Base-by-base conservation (phyloP, 306 rosid species). In the Cicer pinnatifidum region DNA sequence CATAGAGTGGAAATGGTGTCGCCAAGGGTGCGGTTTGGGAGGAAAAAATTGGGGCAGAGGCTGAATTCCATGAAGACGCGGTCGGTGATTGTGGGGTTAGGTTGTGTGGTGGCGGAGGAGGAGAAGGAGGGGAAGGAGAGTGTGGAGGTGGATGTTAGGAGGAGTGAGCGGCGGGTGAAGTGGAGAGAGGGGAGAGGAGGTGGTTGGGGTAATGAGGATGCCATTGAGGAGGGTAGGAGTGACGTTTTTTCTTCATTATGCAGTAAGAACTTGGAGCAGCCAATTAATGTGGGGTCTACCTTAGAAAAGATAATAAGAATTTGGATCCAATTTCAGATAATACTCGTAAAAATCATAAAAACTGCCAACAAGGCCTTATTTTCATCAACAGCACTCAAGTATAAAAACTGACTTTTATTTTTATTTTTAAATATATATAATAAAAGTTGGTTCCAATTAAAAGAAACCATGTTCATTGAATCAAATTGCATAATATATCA, bases 41-140 rank as follows among this genome's bases (percentile, higher is more conserved):
- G 91, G 90, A 80, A 88, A 80, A 72, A 77, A 68, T 88, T 86
- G 57, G 97, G 89, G 84, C 96, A 93, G 85, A 93, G 88, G 80
- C 86, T 84, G 90, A 93, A 91, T 75, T 93, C 98, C 80, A 93
- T 80, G 88, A 89, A 93, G 69, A 91, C 63, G 33, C 98, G 96
- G 84, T 93, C 96, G 54, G 98, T 93, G 79, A 93, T 71, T 45
- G 92, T 93, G 72, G 92, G 88, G 76, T 84, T 88, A 8, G 88
- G 83, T 4, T 76, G 7, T 44, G 72, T 1, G 65, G 80, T 37
- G 13, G 57, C 0, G 38, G 76, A 13, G 35, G 75, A 52, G 46
- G 53, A 75, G 40, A 78, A 77, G 60, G 88, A 39, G 81, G 87
- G 81, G 48, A 87, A 69, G 83, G 57, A 85, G 79, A 75, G 88